Evolutionary conservation across 2,329 filamentous ascomycete genomes (phyloP), one percentile per base, ranked within the genome.

Genomic region (Arthroderma sp.): DNA sequence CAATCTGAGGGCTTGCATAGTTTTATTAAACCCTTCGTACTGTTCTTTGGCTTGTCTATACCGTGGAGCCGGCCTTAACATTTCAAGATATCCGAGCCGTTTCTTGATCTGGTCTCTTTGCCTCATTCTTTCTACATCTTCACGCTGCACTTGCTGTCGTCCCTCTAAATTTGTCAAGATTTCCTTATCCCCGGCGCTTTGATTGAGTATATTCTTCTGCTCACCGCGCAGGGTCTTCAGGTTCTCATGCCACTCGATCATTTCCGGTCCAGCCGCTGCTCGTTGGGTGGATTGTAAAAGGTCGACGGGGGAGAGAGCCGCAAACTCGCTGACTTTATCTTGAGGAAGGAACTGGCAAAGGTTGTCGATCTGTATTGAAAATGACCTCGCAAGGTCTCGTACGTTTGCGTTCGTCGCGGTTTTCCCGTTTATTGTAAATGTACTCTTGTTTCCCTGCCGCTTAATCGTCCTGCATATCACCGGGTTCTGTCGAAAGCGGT

Each of bases 341-440:
- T 98, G 91, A 0, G 91, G 91, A 38, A 98, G 68, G 55, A 98
- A 98, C 60, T 98, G 91, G 61, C 91, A 98, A 2, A 98, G 72
- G 54, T 98, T 98, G 68, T 98, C 91, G 51, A 96, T 85, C 62
- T 98, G 91, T 42, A 98, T 96, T 40, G 82, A 82, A 56, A 94
- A 79, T 6, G 72, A 73, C 47, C 71, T 75, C 49, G 81, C 83
- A 40, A 94, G 67, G 6, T 71, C 65, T 53, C 82, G 72, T 5
- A 96, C 73, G 3, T 71, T 71, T 55, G 80, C 82, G 50, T 79
- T 75, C 1, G 61, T 62, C 6, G 72, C 71, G 4, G 71, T 72
- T 50, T 71, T 75, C 36, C 80, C 80, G 58, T 95, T 81, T 30
- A 96, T 61, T 58, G 73, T 82, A 68, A 83, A 98, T n/a, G 76